Base-by-base conservation (phyloP, 306 rosid genomes). In the Prunus mongolica region DNA sequence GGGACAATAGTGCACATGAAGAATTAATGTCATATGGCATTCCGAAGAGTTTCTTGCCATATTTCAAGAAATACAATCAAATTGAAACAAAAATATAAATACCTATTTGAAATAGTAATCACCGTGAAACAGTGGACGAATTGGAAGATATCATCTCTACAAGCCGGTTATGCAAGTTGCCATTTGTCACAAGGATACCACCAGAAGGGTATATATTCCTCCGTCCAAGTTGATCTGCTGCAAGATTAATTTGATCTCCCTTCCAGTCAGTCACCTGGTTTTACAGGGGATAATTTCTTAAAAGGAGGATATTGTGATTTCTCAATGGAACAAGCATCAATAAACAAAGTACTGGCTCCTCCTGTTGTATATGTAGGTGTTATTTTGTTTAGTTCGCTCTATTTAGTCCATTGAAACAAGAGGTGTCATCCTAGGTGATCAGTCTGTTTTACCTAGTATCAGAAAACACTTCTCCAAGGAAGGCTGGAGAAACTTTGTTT, bases 211-310 rank as follows among this genome's bases (percentile, higher is more conserved):
- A 88, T 79, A 94, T 85, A 84, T 71, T 77, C 84, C 96, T 75
- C 81, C 96, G 78, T 20, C 88, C 86, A 64, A 3, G 67, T 86
- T 83, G 64, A 82, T 94, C 97, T 7, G 86, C 97, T 13, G 95
- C 88, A 41, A 94, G 89, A 81, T 91, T 90, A 72, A 94, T 72
- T 38, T 86, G 87, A 15, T 75, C 80, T n/a, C 97, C 97, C 46
- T 80, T 50, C 97, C 98, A 90, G 84, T 91, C 97, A 55, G 91
- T 86, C 61, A 85, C 91, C 97, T 94, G 83, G 75, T 85, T 74
- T 63, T 15, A 76, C 62, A 67, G 60, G 64, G 45, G 76, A 44
- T 41, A 27, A 57, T 69, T 68, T 69, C 74, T 78, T 45, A 44
- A 22, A 55, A 25, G 50, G 50, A 78, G 71, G 62, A 49, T 38